Percentiles rank a stretch among this genome's conserved stretches.
phyloP scores from a whole-genome alignment of 2,329 filamentous ascomycete species.

The Epichloe coenophiala region DNA sequence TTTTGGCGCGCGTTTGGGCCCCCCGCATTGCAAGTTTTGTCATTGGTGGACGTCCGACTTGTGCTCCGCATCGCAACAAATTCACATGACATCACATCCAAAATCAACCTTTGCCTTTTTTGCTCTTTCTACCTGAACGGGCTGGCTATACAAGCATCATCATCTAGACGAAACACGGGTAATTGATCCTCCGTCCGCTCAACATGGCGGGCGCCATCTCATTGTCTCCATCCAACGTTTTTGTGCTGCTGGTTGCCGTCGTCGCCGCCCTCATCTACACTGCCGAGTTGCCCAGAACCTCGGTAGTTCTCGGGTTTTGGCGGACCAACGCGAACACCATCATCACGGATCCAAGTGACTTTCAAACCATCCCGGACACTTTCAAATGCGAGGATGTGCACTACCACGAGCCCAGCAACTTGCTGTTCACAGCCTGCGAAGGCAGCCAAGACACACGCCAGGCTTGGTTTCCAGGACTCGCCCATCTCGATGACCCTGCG shows the following conservation, averaged over 20 bases:
- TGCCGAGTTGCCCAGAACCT: slow-evolving; percentile 1
- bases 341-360: slow-evolving; percentile 13
- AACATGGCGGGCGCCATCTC: not conserved
- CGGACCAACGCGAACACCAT: slow-evolving; percentile 11
- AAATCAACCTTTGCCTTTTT: too few relatives aligned
- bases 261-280: slow-evolving; percentile 3
- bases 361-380: slow-evolving; percentile 35
- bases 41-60: too few relatives aligned
- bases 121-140: not conserved
- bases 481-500: slow-evolving; percentile 25
- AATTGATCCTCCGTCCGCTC: not conserved
- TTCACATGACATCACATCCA: too few relatives aligned
- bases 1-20: too few relatives aligned
- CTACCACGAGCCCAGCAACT: slow-evolving; percentile 31
- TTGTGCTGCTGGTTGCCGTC: not conserved
- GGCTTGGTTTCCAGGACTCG: slow-evolving; percentile 38
- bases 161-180: not conserved
- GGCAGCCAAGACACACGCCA: slow-evolving; percentile 27
- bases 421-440: slow-evolving; percentile 45
- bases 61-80: too few relatives aligned
- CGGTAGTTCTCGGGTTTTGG: slow-evolving; percentile 15
- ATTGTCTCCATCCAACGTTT: not conserved
- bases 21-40: too few relatives aligned
- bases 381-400: slow-evolving; percentile 47
- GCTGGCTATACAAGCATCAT: not conserved